phyloP scores from a whole-genome alignment of 768 basidiomycete genomes.

The Suillus brevipes region DNA sequence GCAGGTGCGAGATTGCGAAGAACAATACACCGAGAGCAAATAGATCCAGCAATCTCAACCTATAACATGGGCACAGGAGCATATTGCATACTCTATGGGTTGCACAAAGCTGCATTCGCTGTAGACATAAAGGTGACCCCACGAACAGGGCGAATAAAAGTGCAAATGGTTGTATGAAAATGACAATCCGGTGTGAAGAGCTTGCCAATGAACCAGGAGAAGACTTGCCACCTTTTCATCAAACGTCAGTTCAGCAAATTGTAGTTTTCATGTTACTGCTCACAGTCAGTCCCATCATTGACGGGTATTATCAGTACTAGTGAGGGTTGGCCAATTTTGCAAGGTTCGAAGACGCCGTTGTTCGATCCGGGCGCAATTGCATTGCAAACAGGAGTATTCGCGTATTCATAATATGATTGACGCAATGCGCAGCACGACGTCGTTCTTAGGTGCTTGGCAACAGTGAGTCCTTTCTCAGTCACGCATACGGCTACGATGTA shows the following conservation, averaged over 20 bases:
- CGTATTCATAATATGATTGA: background rate
- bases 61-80: background rate
- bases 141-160: background rate
- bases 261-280: background rate
- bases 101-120: background rate
- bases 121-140: too few relatives aligned
- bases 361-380: constrained; percentile 1
- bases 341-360: constrained; percentile 1
- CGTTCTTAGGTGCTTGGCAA: background rate
- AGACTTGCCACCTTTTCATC: background rate
- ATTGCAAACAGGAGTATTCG: background rate
- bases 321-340: background rate
- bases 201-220: background rate
- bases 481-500: background rate
- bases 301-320: background rate
- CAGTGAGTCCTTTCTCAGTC: background rate
- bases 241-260: background rate
- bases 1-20: background rate
- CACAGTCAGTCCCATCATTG: background rate
- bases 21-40: background rate
- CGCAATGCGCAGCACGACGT: background rate
- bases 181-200: background rate
- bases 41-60: background rate
- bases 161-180: background rate
- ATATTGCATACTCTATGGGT: background rate